phyloP scores from a whole-genome alignment of 2,329 filamentous ascomycete species.

The Shiraia sp. region DNA sequence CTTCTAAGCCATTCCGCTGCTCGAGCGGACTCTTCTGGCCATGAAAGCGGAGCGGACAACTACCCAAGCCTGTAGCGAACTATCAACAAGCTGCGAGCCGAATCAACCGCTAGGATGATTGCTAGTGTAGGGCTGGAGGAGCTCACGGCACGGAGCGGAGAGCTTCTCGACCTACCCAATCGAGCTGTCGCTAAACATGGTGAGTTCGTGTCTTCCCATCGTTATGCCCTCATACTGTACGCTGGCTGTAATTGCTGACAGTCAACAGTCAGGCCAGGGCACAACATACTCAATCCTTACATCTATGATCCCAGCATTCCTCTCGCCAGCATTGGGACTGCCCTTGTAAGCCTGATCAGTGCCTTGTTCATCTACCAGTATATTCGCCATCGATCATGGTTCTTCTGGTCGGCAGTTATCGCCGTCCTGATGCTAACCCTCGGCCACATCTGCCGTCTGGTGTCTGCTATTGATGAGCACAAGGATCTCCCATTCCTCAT shows the following conservation, averaged over 20 bases:
- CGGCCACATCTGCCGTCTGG: constrained; percentile 57
- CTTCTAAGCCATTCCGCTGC: too few species aligned
- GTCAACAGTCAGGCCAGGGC: constrained; percentile 7
- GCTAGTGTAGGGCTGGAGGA: not conserved
- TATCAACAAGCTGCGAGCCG: constrained; percentile 1
- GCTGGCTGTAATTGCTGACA: not conserved
- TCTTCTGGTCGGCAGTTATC: constrained; percentile 42
- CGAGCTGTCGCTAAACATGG: constrained; percentile 21
- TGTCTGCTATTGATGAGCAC: constrained; percentile 44
- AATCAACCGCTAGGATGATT: constrained; percentile 17
- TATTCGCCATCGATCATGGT: constrained; percentile 41
- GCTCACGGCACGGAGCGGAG: constrained; percentile 6
- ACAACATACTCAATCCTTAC: constrained; percentile 46
- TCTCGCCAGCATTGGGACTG: constrained; percentile 49
- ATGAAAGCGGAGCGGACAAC: too few species aligned
- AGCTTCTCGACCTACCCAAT: constrained; percentile 26
- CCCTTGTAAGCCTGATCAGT: constrained; percentile 46
- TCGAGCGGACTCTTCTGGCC: too few species aligned
- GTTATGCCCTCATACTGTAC: too few species aligned
- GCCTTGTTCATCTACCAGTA: constrained; percentile 37
- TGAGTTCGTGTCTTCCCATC: constrained; percentile 13
- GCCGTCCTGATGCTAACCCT: constrained; percentile 51
- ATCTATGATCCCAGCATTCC: constrained; percentile 54
- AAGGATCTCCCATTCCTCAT: constrained; percentile 44
- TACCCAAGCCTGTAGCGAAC: too few species aligned